Evolutionary conservation across 352 stramenopile genomes (phyloP), one percentile per base, ranked within the genome.

Genomic region (Globisporangium lucens): DNA sequence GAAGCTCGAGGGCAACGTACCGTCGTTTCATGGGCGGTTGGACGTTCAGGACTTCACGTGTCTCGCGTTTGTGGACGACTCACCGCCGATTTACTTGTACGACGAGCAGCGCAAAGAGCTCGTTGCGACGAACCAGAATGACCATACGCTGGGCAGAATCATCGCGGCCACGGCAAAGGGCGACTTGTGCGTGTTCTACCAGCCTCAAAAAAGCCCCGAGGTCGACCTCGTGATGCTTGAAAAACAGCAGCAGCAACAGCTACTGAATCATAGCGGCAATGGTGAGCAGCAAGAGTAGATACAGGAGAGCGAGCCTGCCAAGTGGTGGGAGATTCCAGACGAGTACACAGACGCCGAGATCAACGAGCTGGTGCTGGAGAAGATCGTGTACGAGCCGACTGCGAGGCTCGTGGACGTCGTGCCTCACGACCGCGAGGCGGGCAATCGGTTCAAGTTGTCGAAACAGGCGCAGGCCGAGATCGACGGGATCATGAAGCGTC

Each of bases 281-380:
- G 41, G 4, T 7, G 41, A 47, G 3, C 36, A 17, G 12, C 41
- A 47, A 47, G 41, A 47, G 5, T 13, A 47, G 27, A 70, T 41
- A 1, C 53, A 78, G 29, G 60, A 71, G 15, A 62, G 46, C 12
- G 83, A 89, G 24, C 82, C 82, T 12, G 77, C 75, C 3, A 90
- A 90, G 53, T 92, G 84, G 84, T 92, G 82, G 82, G 82, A 92
- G 56, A 85, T 92, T 43, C 82, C 84, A 0, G 82, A 89, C 24
- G 79, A 85, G 61, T 87, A 84, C 33, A 79, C 80, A 1, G 81
- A 88, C 63, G 79, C 73, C 4, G 79, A 90, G 52, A 84, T 90
- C 56, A 86, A 86, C 27, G 80, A 81, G 47, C 76, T 89, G 17
- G 73, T 88, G 20, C 62, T 90, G 2, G 79, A 92, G 58, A 83